These are phyloP conservation scores for Clausena lansium DNA, from an alignment of 345 rosid genomes.

Conservation along the genomic window DNA sequence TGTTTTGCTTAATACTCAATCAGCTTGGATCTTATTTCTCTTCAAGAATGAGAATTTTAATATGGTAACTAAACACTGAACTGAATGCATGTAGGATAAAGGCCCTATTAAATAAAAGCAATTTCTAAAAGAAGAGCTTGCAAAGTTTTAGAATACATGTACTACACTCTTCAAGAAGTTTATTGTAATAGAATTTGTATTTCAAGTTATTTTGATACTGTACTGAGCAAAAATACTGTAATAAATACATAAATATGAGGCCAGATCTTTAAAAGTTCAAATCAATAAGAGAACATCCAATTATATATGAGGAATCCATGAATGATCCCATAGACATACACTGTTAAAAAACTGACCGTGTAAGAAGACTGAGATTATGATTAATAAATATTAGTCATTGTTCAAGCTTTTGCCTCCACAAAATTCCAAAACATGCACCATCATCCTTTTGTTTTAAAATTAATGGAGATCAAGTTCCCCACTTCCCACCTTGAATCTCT, in stretches of 20 bases:
- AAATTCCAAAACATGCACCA: conserved; percentile 34
- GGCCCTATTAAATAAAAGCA: too few species aligned
- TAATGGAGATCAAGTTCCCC: conserved; percentile 18
- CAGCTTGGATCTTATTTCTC: too few species aligned
- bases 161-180: too few species aligned
- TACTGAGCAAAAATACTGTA: background rate
- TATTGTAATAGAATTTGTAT: too few species aligned
- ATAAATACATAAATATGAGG: background rate
- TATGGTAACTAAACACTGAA: background rate
- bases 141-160: too few species aligned
- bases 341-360: background rate
- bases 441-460: conserved; percentile 17
- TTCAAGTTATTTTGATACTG: too few species aligned
- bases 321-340: background rate
- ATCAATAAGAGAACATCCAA: background rate
- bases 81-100: too few species aligned
- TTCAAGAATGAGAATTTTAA: too few species aligned
- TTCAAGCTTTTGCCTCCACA: conserved; percentile 27
- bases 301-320: background rate
- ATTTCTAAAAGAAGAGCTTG: too few species aligned
- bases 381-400: conserved; percentile 8
- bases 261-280: background rate
- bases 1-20: too few species aligned
- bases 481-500: conserved; percentile 30
- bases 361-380: conserved; percentile 32